Evolutionary conservation across 2,329 filamentous ascomycete species (phyloP), one percentile per base, ranked within the genome.

Genomic region (Teratosphaeria destructans): DNA sequence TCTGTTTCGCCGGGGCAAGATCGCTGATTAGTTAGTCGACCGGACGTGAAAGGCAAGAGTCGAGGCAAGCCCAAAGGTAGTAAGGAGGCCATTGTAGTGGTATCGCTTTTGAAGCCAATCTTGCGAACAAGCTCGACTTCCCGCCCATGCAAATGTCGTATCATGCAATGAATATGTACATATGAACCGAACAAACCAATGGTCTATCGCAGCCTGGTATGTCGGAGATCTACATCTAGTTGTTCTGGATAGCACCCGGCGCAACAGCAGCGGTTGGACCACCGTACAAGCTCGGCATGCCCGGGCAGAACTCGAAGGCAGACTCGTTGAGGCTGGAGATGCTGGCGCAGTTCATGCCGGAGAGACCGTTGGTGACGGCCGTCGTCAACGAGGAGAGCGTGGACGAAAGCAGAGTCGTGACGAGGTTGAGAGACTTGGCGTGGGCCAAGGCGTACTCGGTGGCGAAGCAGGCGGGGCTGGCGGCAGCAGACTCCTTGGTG

Each of bases 401-500:
- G 16, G 19, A 8, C 23, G 14, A 59, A 27, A 60, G 54, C 10
- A 26, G 10, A 8, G 19, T 32, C 19, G 53, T 8, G 0, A 56
- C 49, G 12, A 63, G 35, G 3, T 32, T 34, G 12, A 69, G 54
- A 11, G 67, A 66, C 2, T 67, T 64, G 7, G 65, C 14, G 61
- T 68, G 61, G 6, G 63, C 65, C 35, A 60, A 57, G 16, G 63
- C 63, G 56, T 65, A 68, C 57, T 62, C 61, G 14, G 56, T 37
- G n/a, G 61, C 66, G 62, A 69, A 69, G 62, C 68, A 71, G 34
- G 67, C 16, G 0, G 69, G 69, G 64, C 64, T 69, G 34, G 56
- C 54, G 32, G 65, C 64, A 26, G 62, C 61, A 58, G 69, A 62
- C 16, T 68, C 60, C 5, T 69, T 62, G 61, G 77, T 80, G 59